A percentile compares a stretch with the other conserved stretches of the same genome.
Evolutionary conservation across 2,329 filamentous ascomycete species (phyloP).

Genomic region (Diplodia intermedia): DNA sequence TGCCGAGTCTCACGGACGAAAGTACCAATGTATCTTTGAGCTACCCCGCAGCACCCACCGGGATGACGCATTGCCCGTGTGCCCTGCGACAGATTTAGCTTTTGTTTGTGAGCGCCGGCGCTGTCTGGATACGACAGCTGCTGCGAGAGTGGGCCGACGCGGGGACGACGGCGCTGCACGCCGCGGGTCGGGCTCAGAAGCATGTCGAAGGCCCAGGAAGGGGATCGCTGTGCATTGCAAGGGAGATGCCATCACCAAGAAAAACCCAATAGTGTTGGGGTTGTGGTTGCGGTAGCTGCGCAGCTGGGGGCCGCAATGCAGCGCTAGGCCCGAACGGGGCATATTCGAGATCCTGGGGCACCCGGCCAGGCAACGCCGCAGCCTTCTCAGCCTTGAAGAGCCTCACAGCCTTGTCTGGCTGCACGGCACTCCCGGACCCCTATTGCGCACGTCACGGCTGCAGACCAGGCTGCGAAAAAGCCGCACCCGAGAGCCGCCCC

Average conservation of each 20-base stretch:
- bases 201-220: neutral
- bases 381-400: slow-evolving; percentile 13
- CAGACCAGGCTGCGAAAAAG: slow-evolving; percentile 12
- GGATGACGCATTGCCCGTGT: slow-evolving; percentile 4
- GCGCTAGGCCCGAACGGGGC: slow-evolving; percentile 8
- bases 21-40: neutral
- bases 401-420: slow-evolving; percentile 2
- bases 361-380: neutral
- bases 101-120: slow-evolving; percentile 15
- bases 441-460: slow-evolving; percentile 19
- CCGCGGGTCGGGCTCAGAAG: neutral
- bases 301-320: neutral
- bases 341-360: neutral
- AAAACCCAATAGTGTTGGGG: too few relatives aligned
- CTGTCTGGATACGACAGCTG: neutral
- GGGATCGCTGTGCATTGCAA: neutral
- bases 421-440: neutral
- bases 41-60: slow-evolving; percentile 9
- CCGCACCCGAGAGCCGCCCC: slow-evolving; percentile 9
- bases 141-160: slow-evolving; percentile 16
- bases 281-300: slow-evolving; percentile 3
- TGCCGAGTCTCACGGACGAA: neutral
- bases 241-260: too few relatives aligned
- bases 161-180: neutral
- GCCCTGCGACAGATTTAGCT: slow-evolving; percentile 15